Conservation (phyloP, 2,329 filamentous ascomycete species). For the Penicillium sp. region DNA sequence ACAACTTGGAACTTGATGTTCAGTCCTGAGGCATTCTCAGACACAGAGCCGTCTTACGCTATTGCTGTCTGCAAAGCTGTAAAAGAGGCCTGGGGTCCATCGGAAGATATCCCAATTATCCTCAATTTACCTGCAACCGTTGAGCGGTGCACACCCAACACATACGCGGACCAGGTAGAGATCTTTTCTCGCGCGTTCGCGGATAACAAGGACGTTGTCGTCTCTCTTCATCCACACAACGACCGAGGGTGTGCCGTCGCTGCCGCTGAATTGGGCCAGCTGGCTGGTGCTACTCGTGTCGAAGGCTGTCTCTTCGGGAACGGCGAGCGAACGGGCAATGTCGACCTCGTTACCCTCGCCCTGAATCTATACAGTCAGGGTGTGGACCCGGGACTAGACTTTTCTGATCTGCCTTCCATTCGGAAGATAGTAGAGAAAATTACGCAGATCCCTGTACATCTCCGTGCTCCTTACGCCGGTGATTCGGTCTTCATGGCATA, state of each 20-base stretch:
- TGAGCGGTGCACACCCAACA: slow-evolving; percentile 90
- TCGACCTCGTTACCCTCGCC: slow-evolving; percentile 87
- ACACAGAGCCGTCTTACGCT: slow-evolving; percentile 80
- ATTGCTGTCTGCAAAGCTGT: slow-evolving; percentile 86
- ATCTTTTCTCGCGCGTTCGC: slow-evolving; percentile 86
- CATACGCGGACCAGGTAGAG: slow-evolving; percentile 95
- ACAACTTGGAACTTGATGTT: slow-evolving; percentile 57
- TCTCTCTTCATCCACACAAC: slow-evolving; percentile 92
- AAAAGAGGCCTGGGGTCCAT: slow-evolving; percentile 88
- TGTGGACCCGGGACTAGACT: slow-evolving; percentile 79
- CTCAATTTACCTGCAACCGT: slow-evolving; percentile 97
- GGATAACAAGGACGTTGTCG: slow-evolving; percentile 80
- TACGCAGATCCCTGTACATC: slow-evolving; percentile 93
- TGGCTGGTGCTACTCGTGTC: slow-evolving; percentile 92
- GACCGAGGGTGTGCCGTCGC: slow-evolving; percentile 88
- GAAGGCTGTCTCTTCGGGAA: slow-evolving; percentile 95
- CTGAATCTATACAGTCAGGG: slow-evolving; percentile 96
- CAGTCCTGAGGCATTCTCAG: slow-evolving; percentile 70
- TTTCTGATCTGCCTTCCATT: slow-evolving; percentile 80
- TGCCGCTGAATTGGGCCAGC: slow-evolving; percentile 87
- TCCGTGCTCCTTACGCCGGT: slow-evolving; percentile 74
- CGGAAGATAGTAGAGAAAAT: slow-evolving; percentile 88
- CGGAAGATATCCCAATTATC: slow-evolving; percentile 77
- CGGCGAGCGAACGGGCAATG: slow-evolving; percentile 92
- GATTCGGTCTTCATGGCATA: background rate